A percentile compares a stretch with the other conserved stretches of the same genome.
phyloP scores from a whole-genome alignment of 2,329 filamentous ascomycete species.

The Microdochium nivale region DNA sequence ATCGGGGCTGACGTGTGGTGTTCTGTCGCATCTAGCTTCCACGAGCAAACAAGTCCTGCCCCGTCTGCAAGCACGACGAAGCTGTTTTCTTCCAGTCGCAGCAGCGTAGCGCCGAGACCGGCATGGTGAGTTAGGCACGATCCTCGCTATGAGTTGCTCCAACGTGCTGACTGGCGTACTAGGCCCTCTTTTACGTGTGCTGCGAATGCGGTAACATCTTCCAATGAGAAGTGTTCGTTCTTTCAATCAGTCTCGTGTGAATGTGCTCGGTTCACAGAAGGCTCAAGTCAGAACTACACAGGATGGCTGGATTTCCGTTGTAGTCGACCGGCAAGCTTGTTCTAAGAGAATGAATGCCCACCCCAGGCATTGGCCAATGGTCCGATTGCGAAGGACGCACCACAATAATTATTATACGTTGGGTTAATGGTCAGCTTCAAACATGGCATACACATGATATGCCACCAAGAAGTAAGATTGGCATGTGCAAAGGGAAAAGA shows the following conservation, averaged over 20 bases:
- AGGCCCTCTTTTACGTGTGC: constrained; percentile 94
- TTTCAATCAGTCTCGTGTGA: not conserved
- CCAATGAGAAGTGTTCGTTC: constrained; percentile 30
- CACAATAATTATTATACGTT: no score
- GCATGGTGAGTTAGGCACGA: constrained; percentile 66
- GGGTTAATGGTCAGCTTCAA: no score
- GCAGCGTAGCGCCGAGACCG: constrained; percentile 91
- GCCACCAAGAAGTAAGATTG: no score
- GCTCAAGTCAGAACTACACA: no score
- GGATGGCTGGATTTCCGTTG: no score
- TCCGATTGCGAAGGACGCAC: no score
- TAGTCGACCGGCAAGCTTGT: no score
- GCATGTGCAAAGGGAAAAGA: no score
- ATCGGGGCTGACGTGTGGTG: constrained; percentile 27
- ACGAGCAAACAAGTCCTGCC: constrained; percentile 77
- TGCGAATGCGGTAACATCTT: constrained; percentile 90
- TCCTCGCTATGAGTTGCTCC: not conserved
- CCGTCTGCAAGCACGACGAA: constrained; percentile 75
- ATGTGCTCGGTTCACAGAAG: no score
- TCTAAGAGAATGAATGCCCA: no score
- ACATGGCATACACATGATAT: no score
- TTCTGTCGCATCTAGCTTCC: constrained; percentile 62
- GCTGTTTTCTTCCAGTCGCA: constrained; percentile 99
- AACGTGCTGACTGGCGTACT: not conserved
- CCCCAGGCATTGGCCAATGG: no score